These are phyloP conservation scores for Tripterygium wilfordii DNA, from an alignment of 177 flowering plant species.

Conservation along the genomic window DNA sequence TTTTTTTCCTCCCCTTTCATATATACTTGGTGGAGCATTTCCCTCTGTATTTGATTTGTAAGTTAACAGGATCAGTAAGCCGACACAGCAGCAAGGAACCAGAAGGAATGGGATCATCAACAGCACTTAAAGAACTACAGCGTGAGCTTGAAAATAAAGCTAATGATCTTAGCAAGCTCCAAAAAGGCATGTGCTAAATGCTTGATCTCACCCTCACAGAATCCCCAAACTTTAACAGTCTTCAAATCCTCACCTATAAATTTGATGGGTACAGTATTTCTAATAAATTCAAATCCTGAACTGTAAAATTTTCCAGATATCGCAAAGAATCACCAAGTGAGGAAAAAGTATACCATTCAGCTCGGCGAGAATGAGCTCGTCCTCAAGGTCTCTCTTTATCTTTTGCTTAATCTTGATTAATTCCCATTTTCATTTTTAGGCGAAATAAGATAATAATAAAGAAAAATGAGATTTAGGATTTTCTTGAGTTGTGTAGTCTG, in stretches of 20 bases:
- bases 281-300: no score
- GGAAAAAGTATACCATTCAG: conserved; percentile 95
- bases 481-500: no score
- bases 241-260: conserved; percentile 1
- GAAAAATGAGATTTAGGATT: no score
- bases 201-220: no score
- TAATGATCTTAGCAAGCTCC: conserved; percentile 76
- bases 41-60: no score
- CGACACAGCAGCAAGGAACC: no score
- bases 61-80: no score
- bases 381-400: conserved; percentile 52
- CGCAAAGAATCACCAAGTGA: conserved; percentile 85
- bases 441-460: background rate
- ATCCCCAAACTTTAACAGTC: background rate
- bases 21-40: no score
- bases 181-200: conserved; percentile 50
- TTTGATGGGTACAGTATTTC: no score
- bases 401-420: background rate
- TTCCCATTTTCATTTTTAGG: background rate
- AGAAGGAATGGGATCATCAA: conserved; percentile 1
- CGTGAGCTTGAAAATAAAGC: conserved; percentile 84
- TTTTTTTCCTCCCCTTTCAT: no score
- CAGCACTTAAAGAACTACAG: conserved; percentile 48
- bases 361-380: conserved; percentile 98
- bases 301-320: conserved; percentile 67